Base-by-base conservation (phyloP, 495 filamentous ascomycete species). In the Gamarada debralockiae region DNA sequence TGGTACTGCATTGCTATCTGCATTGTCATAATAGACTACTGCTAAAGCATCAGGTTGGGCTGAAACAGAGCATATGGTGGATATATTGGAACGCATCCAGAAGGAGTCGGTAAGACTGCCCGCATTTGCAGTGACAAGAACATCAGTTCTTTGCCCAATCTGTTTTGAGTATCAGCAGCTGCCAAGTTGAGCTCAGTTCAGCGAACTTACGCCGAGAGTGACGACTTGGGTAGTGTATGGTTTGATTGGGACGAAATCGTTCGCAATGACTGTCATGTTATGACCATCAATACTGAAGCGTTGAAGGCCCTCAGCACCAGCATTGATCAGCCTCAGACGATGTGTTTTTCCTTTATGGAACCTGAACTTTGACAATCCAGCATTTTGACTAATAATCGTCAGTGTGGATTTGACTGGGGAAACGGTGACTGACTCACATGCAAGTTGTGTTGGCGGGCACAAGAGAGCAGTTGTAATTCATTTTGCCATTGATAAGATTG, bases 111-210 rank as follows among this genome's bases (percentile, higher is more conserved):
- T 65, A 75, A 70, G 9, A 82, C 27, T 9, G 2, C 42, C 49
- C 9, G 24, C n/a, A 41, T 33, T 31, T 2, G 33, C 85, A 25
- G 76, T 75, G n/a, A 59, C 52, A 2, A 59, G 23, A 20, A 60
- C 73, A 56, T 89, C 79, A 62, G 83, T 83, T 33, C 87, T 76
- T 68, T 90, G 84, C 10, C 80, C 86, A 64, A 88, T 71, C 18
- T 34, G 38, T 6, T 27, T 18, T 45, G 10, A 18, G 43, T 52
- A 2, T 39, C 39, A 37, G 45, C 42, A 36, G 34, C 7, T 10
- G 6, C 7, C 17, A 17, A n/a, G 38, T 21, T 34, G 3, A 25
- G 17, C 7, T 41, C 20, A 42, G 13, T 18, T 22, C 17, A 7
- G 17, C 18, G 38, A 6, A 10, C 17, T 41, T 18, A 41, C 9